phyloP scores from a whole-genome alignment of 768 basidiomycete genomes.

The Trametes maxima region DNA sequence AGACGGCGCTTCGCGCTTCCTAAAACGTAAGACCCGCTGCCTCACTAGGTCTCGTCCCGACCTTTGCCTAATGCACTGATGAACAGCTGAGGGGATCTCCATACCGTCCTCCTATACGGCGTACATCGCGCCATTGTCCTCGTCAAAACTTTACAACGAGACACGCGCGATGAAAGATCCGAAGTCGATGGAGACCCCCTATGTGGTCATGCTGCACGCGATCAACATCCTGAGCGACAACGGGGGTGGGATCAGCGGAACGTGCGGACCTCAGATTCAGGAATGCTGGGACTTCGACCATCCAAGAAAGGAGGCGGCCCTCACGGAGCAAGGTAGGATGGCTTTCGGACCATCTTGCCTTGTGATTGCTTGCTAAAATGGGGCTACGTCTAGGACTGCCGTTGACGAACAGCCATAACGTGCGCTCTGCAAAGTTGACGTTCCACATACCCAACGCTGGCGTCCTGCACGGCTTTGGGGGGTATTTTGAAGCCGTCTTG shows the following conservation, averaged over 20 bases:
- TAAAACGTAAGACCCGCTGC: constrained; percentile 67
- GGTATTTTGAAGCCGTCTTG: constrained; percentile 94
- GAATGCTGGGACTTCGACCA: constrained; percentile 99
- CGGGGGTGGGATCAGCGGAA: constrained; percentile 58
- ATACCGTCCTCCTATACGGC: constrained; percentile 97
- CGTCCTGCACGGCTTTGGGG: constrained; percentile 90
- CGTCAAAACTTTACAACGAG: constrained; percentile 89
- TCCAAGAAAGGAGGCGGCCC: constrained; percentile 76
- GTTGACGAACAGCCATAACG: constrained; percentile 95
- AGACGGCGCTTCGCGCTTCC: constrained; percentile 91
- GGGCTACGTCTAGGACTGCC: constrained; percentile 67
- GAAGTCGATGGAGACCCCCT: constrained; percentile 89
- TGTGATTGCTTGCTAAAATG: not conserved
- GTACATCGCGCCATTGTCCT: constrained; percentile 91
- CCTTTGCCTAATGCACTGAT: not conserved
- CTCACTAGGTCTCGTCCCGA: not conserved
- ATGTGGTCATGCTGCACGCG: constrained; percentile 98
- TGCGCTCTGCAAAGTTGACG: constrained; percentile 78
- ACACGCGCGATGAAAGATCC: constrained; percentile 65
- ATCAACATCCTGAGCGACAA: constrained; percentile 87
- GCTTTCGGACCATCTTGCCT: not conserved
- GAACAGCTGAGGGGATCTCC: constrained; percentile 84
- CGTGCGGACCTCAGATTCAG: constrained; percentile 84
- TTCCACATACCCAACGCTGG: constrained; percentile 97
- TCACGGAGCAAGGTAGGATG: constrained; percentile 67